These are phyloP conservation scores for Melaleuca quinquenervia DNA, from an alignment of 345 rosid genomes.

Conservation along the genomic window DNA sequence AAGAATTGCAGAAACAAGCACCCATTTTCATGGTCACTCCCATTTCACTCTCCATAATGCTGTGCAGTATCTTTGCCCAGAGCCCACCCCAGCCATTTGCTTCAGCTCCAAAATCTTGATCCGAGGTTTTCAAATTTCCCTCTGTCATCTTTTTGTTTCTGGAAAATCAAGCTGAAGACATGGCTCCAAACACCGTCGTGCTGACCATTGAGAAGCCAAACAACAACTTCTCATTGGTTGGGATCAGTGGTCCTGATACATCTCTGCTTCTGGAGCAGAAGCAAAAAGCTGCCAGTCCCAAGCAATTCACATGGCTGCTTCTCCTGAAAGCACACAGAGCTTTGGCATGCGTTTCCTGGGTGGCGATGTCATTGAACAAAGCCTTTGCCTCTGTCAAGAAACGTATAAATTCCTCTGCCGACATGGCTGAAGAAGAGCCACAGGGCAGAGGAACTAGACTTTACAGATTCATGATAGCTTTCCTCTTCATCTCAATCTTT, in stretches of 20 bases:
- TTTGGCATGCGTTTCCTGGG: constrained; percentile 48
- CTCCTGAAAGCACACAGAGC: constrained; percentile 61
- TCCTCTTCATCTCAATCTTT: constrained; percentile 44
- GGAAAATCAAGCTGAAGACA: constrained; percentile 8
- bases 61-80: constrained; percentile 4
- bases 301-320: constrained; percentile 71
- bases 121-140: constrained; percentile 7
- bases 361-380: constrained; percentile 24
- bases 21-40: not conserved
- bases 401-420: constrained; percentile 23
- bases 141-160: not conserved
- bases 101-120: constrained; percentile 5
- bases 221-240: constrained; percentile 42
- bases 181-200: constrained; percentile 76
- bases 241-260: constrained; percentile 49
- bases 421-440: constrained; percentile 42
- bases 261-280: constrained; percentile 54
- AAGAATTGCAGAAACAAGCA: not conserved
- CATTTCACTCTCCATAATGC: not conserved
- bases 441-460: constrained; percentile 47
- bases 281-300: constrained; percentile 49
- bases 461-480: constrained; percentile 62
- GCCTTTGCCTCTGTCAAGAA: constrained; percentile 44
- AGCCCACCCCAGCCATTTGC: not conserved
- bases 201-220: constrained; percentile 73